These are phyloP conservation scores for Marchantia polymorpha DNA, from an alignment of 225 moss, liverwort and hornwort species.

Conservation along the genomic window DNA sequence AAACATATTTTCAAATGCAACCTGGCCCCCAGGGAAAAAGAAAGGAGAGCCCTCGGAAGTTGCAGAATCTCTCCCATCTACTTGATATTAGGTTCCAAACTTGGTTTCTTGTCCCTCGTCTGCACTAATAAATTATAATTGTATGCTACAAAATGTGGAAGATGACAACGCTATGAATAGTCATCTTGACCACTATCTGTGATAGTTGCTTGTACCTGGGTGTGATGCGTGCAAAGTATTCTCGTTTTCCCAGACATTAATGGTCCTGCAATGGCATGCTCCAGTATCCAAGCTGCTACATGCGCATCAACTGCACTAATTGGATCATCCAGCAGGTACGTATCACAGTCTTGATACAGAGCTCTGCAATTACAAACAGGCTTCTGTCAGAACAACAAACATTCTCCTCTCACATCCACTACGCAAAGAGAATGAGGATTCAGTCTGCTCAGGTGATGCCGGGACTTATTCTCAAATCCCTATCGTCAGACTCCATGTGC, in stretches of 20 bases:
- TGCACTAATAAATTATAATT: no score
- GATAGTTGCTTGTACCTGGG: slow-evolving; percentile 52
- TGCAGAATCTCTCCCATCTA: background rate
- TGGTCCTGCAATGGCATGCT: slow-evolving; percentile 64
- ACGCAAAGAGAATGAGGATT: background rate
- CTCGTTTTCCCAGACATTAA: slow-evolving; percentile 72
- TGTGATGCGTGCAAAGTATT: slow-evolving; percentile 79
- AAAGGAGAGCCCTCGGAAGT: background rate
- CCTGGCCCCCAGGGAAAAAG: background rate
- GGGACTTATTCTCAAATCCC: background rate
- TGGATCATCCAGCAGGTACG: slow-evolving; percentile 88
- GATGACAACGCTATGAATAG: background rate
- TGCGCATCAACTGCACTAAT: slow-evolving; percentile 95
- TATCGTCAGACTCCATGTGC: background rate
- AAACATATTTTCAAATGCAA: background rate
- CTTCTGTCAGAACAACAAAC: background rate
- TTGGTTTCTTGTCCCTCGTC: background rate
- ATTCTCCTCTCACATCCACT: background rate
- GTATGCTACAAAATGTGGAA: no score
- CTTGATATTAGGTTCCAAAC: background rate
- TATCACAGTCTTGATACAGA: slow-evolving; percentile 87
- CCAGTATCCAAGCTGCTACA: slow-evolving; percentile 86
- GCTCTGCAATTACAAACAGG: slow-evolving; percentile 52
- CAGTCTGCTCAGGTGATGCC: background rate
- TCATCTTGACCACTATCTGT: background rate